Evolutionary conservation across 2,329 filamentous ascomycete genomes (phyloP), one percentile per base, ranked within the genome.

Genomic region (Talaromyces funiculosus): DNA sequence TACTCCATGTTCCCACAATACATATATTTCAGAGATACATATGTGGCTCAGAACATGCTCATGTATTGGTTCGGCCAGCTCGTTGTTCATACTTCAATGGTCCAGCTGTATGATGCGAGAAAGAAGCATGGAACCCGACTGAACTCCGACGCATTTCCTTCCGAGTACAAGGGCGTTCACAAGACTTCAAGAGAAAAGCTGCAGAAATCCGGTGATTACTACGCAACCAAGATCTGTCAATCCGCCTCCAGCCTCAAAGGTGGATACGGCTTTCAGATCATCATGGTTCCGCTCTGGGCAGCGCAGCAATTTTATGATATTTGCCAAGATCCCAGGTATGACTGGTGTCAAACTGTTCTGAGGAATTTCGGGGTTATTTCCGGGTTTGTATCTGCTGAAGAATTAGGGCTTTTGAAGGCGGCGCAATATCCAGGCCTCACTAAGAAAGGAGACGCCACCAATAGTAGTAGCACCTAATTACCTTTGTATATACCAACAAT

Each of bases 381-480:
- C 24, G 60, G 60, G 9, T 61, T 58, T 43, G 47, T 47, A 31
- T 38, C 57, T 35, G 60, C 38, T 18, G 60, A 51, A 33, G 20
- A 54, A 5, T 33, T 61, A 14, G 37, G 60, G 10, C 26, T 58
- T 42, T 47, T 58, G 26, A 57, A 20, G 4, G 54, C 54, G 20
- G 20, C 47, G 4, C 60, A 61, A 47, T 61, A 61, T 24, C 60
- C 55, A 0, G 60, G 60, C 2, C 22, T 58, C 18, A 45, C 45
- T 2, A 26, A 24, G 20, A 26, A 40, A 16, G 22, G 35, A 10
- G 35, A 40, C 51, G 18, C 14, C 29, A 22, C 29, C 22, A 26
- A 57, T 70, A 6, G 67, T 71, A 57, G 60, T n/a, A 42, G 18
- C 20, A 9, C 9, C 1, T 43, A 35, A 24, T 31, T 16, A 6